Base-by-base conservation (phyloP, 2,329 filamentous ascomycete genomes). In the Aspergillus sp. region DNA sequence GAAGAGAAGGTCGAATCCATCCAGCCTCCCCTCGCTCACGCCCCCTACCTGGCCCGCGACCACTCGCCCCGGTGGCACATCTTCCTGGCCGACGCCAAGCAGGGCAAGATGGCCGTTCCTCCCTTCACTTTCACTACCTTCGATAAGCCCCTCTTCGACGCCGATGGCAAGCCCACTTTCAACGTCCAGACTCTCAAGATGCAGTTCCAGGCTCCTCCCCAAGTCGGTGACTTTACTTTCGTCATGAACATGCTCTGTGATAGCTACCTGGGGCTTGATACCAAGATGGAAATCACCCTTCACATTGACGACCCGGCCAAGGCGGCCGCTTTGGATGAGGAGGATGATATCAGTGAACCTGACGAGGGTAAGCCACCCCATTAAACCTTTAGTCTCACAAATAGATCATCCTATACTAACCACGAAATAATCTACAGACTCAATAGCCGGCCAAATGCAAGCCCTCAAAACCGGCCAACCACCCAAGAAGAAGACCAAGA, bases 281-380 rank as follows among this genome's bases (percentile, higher is more conserved):
- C 89, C 53, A 95, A 92, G 83, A 87, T 91, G 83, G 92, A 97
- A 72, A 91, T 97, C 28, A 92, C 91, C 1, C 84, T 99, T 56
- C 86, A 90, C 28, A 92, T 99, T 8, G 92, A 97, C 71, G 93
- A 98, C 70, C 89, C 91, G 36, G 90, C 87, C 77, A 95, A 94
- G 80, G 93, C 91, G 5, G 89, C 86, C 19, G 86, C 89, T 67
- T 88, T 96, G 72, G 86, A 87, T 55, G 90, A 88, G 51, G 92
- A 97, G 67, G 95, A 97, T 70, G 95, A 99, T 61, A 99, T 99
- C 67, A 96, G 91, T 74, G 95, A 99, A 76, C 95, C 96, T 38
- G 95, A 98, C 65, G 95, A 99, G 83, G 95, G 95, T 97, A 84
- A 82, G 89, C 82, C 58, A 15, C 12, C 10, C 9, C 7, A 8